A percentile compares a stretch with the other conserved stretches of the same genome.
Conservation (phyloP, 352 stramenopile species). For the Phytophthora crassamura region DNA sequence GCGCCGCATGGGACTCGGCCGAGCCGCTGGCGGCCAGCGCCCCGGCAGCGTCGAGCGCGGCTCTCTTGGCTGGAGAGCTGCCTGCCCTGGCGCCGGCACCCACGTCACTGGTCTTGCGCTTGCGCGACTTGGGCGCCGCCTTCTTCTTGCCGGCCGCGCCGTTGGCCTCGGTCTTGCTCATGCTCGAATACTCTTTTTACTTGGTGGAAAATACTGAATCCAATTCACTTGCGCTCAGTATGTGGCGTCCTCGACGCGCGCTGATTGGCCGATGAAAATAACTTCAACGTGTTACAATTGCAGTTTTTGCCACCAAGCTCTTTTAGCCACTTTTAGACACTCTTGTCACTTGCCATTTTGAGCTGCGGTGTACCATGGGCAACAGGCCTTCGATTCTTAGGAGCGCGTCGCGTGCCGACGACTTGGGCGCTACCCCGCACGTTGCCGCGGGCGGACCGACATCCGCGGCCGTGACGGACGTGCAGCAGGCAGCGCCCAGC, state of each 20-base stretch:
- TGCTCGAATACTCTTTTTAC: slow-evolving; percentile 6
- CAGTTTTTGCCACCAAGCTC: no score
- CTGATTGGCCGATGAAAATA: slow-evolving; percentile 24
- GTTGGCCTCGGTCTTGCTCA: slow-evolving; percentile 45
- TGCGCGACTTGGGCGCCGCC: slow-evolving; percentile 65
- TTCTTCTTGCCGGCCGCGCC: slow-evolving; percentile 71
- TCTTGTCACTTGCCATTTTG: not conserved
- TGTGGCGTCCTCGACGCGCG: not conserved
- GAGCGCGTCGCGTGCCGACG: slow-evolving; percentile 39
- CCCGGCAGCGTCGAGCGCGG: slow-evolving; percentile 13
- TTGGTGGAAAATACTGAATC: not conserved
- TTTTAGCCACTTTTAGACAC: no score
- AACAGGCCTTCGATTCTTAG: slow-evolving; percentile 70
- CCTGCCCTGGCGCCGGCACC: slow-evolving; percentile 40
- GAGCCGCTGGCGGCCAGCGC: slow-evolving; percentile 12
- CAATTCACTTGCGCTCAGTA: not conserved
- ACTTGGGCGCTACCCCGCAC: slow-evolving; percentile 16
- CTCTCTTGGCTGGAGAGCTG: slow-evolving; percentile 44
- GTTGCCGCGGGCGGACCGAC: slow-evolving; percentile 7
- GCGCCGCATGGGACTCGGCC: slow-evolving; percentile 17
- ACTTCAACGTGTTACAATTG: slow-evolving; percentile 25
- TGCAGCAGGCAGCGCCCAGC: slow-evolving; percentile 17
- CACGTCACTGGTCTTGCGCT: slow-evolving; percentile 79
- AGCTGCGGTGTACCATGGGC: slow-evolving; percentile 42
- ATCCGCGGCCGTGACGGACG: slow-evolving; percentile 3